Evolutionary conservation across 345 rosid species (phyloP).

Genomic region (Laguncularia racemosa): DNA sequence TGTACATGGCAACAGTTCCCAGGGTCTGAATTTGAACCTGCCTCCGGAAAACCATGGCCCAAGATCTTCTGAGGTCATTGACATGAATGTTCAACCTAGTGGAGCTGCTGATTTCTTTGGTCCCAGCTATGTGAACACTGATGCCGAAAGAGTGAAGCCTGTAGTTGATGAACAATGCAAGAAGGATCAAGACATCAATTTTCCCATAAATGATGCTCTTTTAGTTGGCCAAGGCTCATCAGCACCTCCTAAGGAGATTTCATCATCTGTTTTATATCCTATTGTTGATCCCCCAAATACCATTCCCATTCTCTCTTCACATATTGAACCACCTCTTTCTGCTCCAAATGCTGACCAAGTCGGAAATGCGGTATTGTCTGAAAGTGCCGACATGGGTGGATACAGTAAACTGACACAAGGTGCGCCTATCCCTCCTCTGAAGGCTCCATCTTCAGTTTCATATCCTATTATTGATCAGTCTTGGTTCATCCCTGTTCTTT

Average conservation of each 20-base stretch:
- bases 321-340: too few relatives aligned
- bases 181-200: slow-evolving; percentile 31
- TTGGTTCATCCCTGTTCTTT: too few relatives aligned
- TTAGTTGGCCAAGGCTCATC: slow-evolving; percentile 24
- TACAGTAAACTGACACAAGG: slow-evolving; percentile 8
- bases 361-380: too few relatives aligned
- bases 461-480: background rate
- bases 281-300: slow-evolving; percentile 37
- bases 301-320: slow-evolving; percentile 1
- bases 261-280: slow-evolving; percentile 31
- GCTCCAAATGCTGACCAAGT: too few relatives aligned
- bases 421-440: too few relatives aligned
- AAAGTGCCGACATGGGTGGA: too few relatives aligned
- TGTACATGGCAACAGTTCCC: slow-evolving; percentile 15
- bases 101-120: slow-evolving; percentile 18
- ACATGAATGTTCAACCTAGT: slow-evolving; percentile 27
- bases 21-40: slow-evolving; percentile 62
- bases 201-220: slow-evolving; percentile 29
- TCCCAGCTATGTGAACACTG: slow-evolving; percentile 7
- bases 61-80: slow-evolving; percentile 18
- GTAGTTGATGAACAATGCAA: slow-evolving; percentile 18
- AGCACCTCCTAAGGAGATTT: slow-evolving; percentile 12
- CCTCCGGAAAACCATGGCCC: slow-evolving; percentile 31
- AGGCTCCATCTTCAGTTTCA: slow-evolving; percentile 1
- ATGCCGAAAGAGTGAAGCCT: slow-evolving; percentile 12